Percentiles rank a stretch among this genome's conserved stretches.
Conservation (phyloP, 2,329 filamentous ascomycete genomes). For the Bipolaris bicolor region DNA sequence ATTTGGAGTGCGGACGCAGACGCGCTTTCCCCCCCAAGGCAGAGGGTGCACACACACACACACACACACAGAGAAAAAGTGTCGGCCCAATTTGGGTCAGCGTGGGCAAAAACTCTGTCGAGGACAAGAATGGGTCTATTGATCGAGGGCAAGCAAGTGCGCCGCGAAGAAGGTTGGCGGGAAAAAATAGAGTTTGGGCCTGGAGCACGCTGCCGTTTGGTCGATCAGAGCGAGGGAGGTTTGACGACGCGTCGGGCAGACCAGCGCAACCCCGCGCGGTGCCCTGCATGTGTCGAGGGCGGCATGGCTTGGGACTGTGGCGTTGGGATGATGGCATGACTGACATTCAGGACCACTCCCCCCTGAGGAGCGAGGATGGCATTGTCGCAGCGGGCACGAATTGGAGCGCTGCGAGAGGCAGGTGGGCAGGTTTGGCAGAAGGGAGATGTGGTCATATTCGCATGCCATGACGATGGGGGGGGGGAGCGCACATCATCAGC, state of each 20-base stretch:
- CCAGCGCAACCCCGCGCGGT: conserved; percentile 21
- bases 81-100: conserved; percentile 17
- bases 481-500: conserved; percentile 20
- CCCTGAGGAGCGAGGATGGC: conserved; percentile 1
- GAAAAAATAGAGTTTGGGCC: conserved; percentile 22
- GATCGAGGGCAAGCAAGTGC: conserved; percentile 20
- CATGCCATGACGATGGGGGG: conserved; percentile 17
- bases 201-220: conserved; percentile 21
- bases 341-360: not conserved
- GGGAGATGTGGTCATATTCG: not conserved
- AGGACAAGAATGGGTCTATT: conserved; percentile 12
- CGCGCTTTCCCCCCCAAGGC: too few relatives aligned
- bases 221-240: conserved; percentile 23
- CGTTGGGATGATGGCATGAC: conserved; percentile 25
- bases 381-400: not conserved
- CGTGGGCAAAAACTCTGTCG: conserved; percentile 18
- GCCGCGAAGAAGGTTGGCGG: conserved; percentile 18
- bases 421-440: not conserved
- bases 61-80: not conserved
- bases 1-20: conserved; percentile 7
- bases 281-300: conserved; percentile 25
- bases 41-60: too few relatives aligned
- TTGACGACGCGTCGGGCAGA: conserved; percentile 27
- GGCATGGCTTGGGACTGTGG: conserved; percentile 10
- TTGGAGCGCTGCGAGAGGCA: not conserved